Evolutionary conservation across 495 filamentous ascomycete species (phyloP), one percentile per base, ranked within the genome.

Genomic region (Rostrohypoxylon terebratum): DNA sequence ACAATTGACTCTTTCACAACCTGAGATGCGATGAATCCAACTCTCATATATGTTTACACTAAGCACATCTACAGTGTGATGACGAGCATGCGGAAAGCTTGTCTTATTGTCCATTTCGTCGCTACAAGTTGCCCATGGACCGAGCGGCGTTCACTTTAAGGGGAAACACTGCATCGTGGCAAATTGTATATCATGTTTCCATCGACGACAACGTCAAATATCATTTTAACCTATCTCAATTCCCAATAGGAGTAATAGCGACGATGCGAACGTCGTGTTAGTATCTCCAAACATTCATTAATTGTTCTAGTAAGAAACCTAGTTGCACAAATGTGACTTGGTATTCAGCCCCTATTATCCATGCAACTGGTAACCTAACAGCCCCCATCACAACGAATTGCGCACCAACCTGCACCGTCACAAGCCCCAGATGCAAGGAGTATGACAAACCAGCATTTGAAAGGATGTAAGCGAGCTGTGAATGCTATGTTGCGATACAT

Each of bases 21-120:
- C 51, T 21, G 48, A 54, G 36, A 64, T 59, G 60, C 40, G 2
- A 59, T 36, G 21, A 57, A 45, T 21, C 10, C 54, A 51, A 45
- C 36, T 50, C n/a, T 25, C 16, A 57, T 59, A 18, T 66, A 48
- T 48, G 45, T 61, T 45, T 61, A 72, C 70, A 73, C 70, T 73
- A 73, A 69, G 70, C 64, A 65, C 47, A 33, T 21, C 14, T 55
- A 53, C 14, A 34, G 9, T 25, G 50, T 5, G 2, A 36, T 42
- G 6, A 4, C 45, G 28, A 23, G 10, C 45, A 53, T 25, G 18
- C n/a, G 47, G 36, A 61, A 61, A 25, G 34, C 33, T 45, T 57
- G 8, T 31, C 57, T 21, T 28, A 21, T 18, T 14, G 13, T 16
- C 16, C 58, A 21, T 59, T 21, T 48, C 31, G 23, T 13, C 50